These are phyloP conservation scores for Alternaria sp. DNA, from an alignment of 2,329 filamentous ascomycete species.

Conservation along the genomic window DNA sequence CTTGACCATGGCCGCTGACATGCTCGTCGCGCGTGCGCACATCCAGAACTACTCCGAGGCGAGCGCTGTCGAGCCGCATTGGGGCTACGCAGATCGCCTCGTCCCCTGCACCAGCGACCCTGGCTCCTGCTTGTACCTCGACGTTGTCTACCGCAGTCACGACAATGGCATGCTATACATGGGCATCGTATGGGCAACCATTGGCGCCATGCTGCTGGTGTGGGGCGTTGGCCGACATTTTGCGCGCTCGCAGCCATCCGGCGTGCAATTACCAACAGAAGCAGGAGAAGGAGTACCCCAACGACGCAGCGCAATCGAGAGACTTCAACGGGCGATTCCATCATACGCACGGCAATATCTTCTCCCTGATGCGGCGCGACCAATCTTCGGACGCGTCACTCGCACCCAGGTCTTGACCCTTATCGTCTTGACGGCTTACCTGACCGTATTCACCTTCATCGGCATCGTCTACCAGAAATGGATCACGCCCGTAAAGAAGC, in stretches of 20 bases:
- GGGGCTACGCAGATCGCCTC: slow-evolving; percentile 62
- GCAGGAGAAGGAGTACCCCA: slow-evolving; percentile 28
- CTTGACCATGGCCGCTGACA: slow-evolving; percentile 26
- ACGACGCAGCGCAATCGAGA: slow-evolving; percentile 32
- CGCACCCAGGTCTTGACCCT: slow-evolving; percentile 71
- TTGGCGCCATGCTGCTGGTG: slow-evolving; percentile 56
- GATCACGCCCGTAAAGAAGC: slow-evolving; percentile 70
- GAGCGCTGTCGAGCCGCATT: slow-evolving; percentile 54
- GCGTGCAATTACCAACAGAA: slow-evolving; percentile 29
- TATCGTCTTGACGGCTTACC: slow-evolving; percentile 63
- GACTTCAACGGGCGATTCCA: slow-evolving; percentile 46
- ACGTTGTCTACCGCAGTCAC: slow-evolving; percentile 61
- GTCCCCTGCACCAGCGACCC: slow-evolving; percentile 64
- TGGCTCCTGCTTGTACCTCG: slow-evolving; percentile 65
- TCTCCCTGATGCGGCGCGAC: slow-evolving; percentile 64
- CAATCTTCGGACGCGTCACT: slow-evolving; percentile 71
- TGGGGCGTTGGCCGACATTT: slow-evolving; percentile 50
- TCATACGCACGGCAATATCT: slow-evolving; percentile 59
- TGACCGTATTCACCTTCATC: slow-evolving; percentile 68
- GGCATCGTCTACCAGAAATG: slow-evolving; percentile 73
- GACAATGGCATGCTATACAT: slow-evolving; percentile 62
- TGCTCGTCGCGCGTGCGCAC: slow-evolving; percentile 29
- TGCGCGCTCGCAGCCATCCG: slow-evolving; percentile 32
- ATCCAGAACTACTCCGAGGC: slow-evolving; percentile 57
- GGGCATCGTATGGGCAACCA: slow-evolving; percentile 63